Percentiles rank a stretch among this genome's conserved stretches.
These are phyloP conservation scores for Cladosporium sp. DNA, from an alignment of 2,329 filamentous ascomycete species.

Conservation along the genomic window DNA sequence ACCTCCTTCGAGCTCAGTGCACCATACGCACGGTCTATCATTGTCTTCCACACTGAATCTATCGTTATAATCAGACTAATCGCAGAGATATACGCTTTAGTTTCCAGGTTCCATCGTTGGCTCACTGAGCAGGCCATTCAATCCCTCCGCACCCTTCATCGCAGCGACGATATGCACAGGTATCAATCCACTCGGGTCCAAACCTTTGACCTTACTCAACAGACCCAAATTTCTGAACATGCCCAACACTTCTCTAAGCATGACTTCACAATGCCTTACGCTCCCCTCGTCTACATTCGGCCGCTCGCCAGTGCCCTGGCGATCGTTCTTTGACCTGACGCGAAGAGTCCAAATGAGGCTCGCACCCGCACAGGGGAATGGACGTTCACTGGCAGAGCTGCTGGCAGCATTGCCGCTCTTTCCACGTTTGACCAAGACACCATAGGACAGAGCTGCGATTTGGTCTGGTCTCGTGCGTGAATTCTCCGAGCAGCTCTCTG, in stretches of 20 bases:
- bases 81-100: too few relatives aligned
- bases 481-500: background rate
- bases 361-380: conserved; percentile 33
- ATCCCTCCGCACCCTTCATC: conserved; percentile 61
- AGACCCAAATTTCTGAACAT: conserved; percentile 67
- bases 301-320: background rate
- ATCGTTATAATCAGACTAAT: too few relatives aligned
- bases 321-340: conserved; percentile 33
- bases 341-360: conserved; percentile 46
- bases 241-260: conserved; percentile 66
- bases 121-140: conserved; percentile 36
- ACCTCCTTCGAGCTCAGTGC: too few relatives aligned
- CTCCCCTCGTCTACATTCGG: conserved; percentile 27
- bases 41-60: too few relatives aligned
- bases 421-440: conserved; percentile 41
- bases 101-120: too few relatives aligned
- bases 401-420: conserved; percentile 6
- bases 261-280: conserved; percentile 49
- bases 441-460: conserved; percentile 37
- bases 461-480: background rate
- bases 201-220: conserved; percentile 62
- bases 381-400: background rate
- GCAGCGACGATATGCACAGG: conserved; percentile 76
- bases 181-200: conserved; percentile 47
- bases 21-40: too few relatives aligned